These are phyloP conservation scores for Paraphaeosphaeria sporulosa DNA, from an alignment of 2,329 filamentous ascomycete genomes.

Conservation along the genomic window DNA sequence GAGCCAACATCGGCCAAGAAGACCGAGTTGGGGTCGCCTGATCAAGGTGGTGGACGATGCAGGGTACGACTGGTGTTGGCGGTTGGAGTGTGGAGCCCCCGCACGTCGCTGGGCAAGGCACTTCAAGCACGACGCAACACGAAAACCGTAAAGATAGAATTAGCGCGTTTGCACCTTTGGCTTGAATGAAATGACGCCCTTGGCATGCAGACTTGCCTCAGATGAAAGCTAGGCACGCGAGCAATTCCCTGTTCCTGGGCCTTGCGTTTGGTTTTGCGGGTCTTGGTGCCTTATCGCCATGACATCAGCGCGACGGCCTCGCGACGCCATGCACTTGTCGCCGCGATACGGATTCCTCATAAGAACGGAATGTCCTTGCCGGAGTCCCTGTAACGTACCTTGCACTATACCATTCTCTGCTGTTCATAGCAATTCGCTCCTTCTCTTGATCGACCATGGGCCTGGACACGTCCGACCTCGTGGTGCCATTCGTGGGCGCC, in stretches of 20 bases:
- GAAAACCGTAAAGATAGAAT: background rate
- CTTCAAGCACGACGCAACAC: background rate
- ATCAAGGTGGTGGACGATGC: background rate
- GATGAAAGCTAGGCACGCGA: conserved; percentile 6
- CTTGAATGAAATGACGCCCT: background rate
- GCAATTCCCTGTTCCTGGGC: conserved; percentile 8
- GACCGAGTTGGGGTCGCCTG: background rate
- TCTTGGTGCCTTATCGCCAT: background rate
- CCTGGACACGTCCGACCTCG: conserved; percentile 35
- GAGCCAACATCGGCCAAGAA: background rate
- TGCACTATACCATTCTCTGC: background rate
- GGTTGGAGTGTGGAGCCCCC: background rate
- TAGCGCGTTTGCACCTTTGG: background rate
- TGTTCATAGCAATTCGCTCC: background rate
- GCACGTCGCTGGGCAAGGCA: background rate
- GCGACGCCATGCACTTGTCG: conserved; percentile 6
- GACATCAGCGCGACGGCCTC: conserved; percentile 2
- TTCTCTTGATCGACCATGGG: conserved; percentile 25
- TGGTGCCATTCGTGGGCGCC: conserved; percentile 59
- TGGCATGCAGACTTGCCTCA: background rate
- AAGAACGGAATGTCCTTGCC: conserved; percentile 7
- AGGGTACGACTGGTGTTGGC: background rate
- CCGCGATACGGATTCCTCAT: background rate
- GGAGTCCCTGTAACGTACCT: background rate
- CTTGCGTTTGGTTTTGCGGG: background rate